A percentile compares a stretch with the other conserved stretches of the same genome.
Evolutionary conservation across 2,329 filamentous ascomycete species (phyloP).

Genomic region (Monilinia fructigena): DNA sequence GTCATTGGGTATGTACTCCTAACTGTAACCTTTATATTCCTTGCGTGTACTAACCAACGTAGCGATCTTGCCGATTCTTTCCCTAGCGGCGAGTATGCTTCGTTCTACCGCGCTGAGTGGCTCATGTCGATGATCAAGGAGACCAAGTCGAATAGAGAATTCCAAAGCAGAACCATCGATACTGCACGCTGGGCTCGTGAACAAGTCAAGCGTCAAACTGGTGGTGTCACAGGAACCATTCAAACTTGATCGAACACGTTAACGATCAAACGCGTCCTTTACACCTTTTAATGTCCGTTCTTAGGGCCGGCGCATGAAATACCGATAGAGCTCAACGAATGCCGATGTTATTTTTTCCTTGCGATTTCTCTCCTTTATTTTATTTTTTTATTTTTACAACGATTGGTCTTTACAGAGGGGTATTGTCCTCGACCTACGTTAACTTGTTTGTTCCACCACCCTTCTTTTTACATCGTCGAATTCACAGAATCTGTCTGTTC

Average conservation of each 20-base stretch:
- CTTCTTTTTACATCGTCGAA: conserved; percentile 14
- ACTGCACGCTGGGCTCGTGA: conserved; percentile 97
- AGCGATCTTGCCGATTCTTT: conserved; percentile 94
- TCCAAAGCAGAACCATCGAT: conserved; percentile 78
- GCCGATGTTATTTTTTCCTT: conserved; percentile 23
- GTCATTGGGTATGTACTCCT: conserved; percentile 76
- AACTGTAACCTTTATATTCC: background rate
- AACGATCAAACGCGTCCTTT: conserved; percentile 28
- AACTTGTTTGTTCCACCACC: conserved; percentile 17
- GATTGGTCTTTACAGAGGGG: conserved; percentile 38
- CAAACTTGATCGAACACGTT: conserved; percentile 37
- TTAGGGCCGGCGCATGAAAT: conserved; percentile 32
- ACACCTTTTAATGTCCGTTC: conserved; percentile 33
- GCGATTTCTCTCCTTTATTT: conserved; percentile 24
- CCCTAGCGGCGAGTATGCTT: conserved; percentile 80
- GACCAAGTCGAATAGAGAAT: conserved; percentile 85
- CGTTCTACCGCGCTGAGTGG: conserved; percentile 89
- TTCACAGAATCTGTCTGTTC: conserved; percentile 15
- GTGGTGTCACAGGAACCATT: conserved; percentile 45
- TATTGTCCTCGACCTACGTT: conserved; percentile 41
- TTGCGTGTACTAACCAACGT: conserved; percentile 26
- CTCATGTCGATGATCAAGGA: conserved; percentile 87
- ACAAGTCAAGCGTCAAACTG: conserved; percentile 89
- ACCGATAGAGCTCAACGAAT: conserved; percentile 33
- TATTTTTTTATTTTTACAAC: conserved; percentile 31